phyloP scores from a whole-genome alignment of 371 early-diverging fungal species.

The Nematocida major region DNA sequence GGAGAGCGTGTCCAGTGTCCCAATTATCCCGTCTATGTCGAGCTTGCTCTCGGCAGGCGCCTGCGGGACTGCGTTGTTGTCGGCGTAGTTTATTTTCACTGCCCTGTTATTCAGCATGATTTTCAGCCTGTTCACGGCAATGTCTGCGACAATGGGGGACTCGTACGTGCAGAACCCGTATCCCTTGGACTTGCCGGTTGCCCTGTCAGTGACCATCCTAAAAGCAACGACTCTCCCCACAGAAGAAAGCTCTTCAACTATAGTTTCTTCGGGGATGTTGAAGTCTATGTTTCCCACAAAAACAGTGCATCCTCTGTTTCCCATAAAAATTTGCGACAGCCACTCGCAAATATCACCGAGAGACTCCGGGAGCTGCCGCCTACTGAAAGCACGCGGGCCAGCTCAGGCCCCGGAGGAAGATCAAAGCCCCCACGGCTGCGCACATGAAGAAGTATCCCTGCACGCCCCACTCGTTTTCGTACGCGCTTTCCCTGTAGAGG shows the following conservation, averaged over 20 bases:
- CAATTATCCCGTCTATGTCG: conserved; percentile 57
- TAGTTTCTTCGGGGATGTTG: conserved; percentile 63
- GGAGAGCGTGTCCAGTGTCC: conserved; percentile 59
- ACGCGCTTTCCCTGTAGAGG: background rate
- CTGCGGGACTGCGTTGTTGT: conserved; percentile 60
- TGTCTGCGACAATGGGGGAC: conserved; percentile 64
- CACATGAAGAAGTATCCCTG: background rate
- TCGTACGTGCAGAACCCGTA: conserved; percentile 67
- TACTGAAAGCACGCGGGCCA: background rate
- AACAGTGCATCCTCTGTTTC: conserved; percentile 63
- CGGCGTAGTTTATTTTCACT: conserved; percentile 66
- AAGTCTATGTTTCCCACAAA: conserved; percentile 67
- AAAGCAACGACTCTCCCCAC: conserved; percentile 65
- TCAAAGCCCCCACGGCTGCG: background rate
- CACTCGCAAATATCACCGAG: no score
- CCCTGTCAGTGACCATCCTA: conserved; percentile 62
- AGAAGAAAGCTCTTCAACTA: conserved; percentile 64
- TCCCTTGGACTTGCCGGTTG: conserved; percentile 65
- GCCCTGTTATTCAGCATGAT: conserved; percentile 64
- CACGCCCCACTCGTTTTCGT: conserved; percentile 21
- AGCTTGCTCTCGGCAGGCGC: conserved; percentile 39
- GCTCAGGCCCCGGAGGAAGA: background rate
- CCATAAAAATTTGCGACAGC: background rate
- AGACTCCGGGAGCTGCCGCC: no score
- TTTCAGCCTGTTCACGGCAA: conserved; percentile 64